These are phyloP conservation scores for Sporopachydermia quercuum DNA, from an alignment of 805 yeast genomes.

Conservation along the genomic window DNA sequence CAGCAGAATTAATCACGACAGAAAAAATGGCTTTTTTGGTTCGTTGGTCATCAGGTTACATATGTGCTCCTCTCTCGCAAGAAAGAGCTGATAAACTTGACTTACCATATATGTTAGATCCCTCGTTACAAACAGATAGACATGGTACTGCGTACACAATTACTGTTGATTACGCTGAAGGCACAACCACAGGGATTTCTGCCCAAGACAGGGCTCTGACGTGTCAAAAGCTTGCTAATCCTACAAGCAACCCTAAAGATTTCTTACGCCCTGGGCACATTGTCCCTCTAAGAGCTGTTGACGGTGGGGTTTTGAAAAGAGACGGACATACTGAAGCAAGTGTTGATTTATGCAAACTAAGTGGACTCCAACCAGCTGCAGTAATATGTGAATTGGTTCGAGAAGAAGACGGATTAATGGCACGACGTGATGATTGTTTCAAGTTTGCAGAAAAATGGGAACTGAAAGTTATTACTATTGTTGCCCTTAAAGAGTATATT, in stretches of 20 bases:
- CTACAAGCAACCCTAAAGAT: constrained; percentile 39
- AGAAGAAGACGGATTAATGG: constrained; percentile 91
- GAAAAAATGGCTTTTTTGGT: constrained; percentile 91
- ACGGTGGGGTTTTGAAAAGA: constrained; percentile 68
- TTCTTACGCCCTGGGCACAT: constrained; percentile 91
- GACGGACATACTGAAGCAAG: constrained; percentile 97
- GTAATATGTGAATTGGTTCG: constrained; percentile 89
- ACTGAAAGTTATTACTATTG: constrained; percentile 66
- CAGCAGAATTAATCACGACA: constrained; percentile 71
- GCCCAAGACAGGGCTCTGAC: constrained; percentile 90
- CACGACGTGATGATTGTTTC: constrained; percentile 78
- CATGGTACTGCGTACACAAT: constrained; percentile 96
- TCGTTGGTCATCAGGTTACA: constrained; percentile 76
- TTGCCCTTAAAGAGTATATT: constrained; percentile 48
- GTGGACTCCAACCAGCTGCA: constrained; percentile 74
- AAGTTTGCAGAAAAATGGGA: constrained; percentile 46
- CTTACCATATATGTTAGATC: constrained; percentile 60
- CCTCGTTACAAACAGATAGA: constrained; percentile 45
- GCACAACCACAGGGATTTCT: constrained; percentile 93
- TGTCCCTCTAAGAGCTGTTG: constrained; percentile 81
- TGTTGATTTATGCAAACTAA: constrained; percentile 67
- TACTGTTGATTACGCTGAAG: constrained; percentile 72
- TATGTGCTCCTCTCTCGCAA: constrained; percentile 77
- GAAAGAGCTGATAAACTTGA: constrained; percentile 68
- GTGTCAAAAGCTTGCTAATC: constrained; percentile 52